Percentiles rank a stretch among this genome's conserved stretches.
phyloP scores from a whole-genome alignment of 768 basidiomycete genomes.

The Ramaria rubella region DNA sequence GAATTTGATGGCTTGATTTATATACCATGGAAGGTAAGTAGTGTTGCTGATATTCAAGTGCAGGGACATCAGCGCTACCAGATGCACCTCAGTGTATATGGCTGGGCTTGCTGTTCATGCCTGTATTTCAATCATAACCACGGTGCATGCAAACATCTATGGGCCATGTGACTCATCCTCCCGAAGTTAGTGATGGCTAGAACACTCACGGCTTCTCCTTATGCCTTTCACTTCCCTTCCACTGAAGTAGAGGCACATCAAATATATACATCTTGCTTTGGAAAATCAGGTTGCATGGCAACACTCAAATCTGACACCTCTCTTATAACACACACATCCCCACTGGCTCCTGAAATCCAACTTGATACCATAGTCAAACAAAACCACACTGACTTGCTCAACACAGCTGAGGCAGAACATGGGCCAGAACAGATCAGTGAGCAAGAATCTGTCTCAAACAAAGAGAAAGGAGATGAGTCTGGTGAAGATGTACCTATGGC shows the following conservation, averaged over 20 bases:
- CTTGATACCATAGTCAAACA: too few species aligned
- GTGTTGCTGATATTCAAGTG: neutral
- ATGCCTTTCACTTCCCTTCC: neutral
- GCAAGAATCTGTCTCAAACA: too few species aligned
- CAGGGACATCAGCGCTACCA: neutral
- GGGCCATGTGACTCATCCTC: neutral
- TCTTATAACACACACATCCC: neutral
- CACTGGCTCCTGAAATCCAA: too few species aligned
- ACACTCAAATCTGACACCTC: neutral
- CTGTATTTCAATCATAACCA: neutral
- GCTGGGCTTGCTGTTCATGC: neutral
- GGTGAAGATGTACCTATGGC: too few species aligned
- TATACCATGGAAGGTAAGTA: neutral
- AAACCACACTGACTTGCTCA: too few species aligned
- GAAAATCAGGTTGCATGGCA: neutral
- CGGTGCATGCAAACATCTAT: neutral
- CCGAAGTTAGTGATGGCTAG: neutral
- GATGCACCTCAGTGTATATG: neutral
- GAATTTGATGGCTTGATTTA: neutral
- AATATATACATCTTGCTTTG: neutral
- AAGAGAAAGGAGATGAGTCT: too few species aligned
- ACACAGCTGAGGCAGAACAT: too few species aligned
- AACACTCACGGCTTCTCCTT: neutral
- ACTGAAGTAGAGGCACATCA: neutral
- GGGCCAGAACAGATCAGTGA: too few species aligned